phyloP scores from a whole-genome alignment of 192 early-diverging fungal genomes.

The Endogone sp. region DNA sequence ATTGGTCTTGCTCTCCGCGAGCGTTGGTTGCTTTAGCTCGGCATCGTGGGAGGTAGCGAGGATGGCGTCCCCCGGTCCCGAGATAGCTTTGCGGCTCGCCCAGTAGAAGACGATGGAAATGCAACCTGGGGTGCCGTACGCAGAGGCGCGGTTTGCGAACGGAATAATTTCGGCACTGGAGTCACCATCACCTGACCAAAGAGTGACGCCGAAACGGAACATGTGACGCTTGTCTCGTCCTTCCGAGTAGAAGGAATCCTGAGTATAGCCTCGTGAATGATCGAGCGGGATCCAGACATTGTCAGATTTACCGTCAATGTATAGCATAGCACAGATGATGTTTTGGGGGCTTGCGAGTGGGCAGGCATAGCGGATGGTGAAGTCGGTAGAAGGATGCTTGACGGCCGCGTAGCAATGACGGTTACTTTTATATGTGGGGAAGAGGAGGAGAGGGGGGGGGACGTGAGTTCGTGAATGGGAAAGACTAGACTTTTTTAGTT shows the following conservation, averaged over 20 bases:
- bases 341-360: not conserved
- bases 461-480: not conserved
- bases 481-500: no score
- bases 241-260: not conserved
- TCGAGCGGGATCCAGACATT: not conserved
- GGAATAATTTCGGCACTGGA: not conserved
- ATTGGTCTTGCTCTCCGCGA: not conserved
- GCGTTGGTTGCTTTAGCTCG: not conserved
- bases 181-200: not conserved
- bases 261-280: not conserved
- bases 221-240: not conserved
- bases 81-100: not conserved
- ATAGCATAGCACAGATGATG: not conserved
- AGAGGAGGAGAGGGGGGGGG: not conserved
- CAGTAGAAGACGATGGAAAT: not conserved
- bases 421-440: not conserved
- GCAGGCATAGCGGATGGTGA: not conserved
- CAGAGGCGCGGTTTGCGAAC: not conserved
- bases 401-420: not conserved
- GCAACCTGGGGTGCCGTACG: not conserved
- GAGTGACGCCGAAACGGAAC: not conserved
- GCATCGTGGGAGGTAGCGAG: not conserved
- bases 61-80: not conserved
- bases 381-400: not conserved
- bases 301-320: not conserved